Percentiles rank a stretch among this genome's conserved stretches.
Conservation (phyloP, 208 protist genomes). For the Leishmania gerbilli region DNA sequence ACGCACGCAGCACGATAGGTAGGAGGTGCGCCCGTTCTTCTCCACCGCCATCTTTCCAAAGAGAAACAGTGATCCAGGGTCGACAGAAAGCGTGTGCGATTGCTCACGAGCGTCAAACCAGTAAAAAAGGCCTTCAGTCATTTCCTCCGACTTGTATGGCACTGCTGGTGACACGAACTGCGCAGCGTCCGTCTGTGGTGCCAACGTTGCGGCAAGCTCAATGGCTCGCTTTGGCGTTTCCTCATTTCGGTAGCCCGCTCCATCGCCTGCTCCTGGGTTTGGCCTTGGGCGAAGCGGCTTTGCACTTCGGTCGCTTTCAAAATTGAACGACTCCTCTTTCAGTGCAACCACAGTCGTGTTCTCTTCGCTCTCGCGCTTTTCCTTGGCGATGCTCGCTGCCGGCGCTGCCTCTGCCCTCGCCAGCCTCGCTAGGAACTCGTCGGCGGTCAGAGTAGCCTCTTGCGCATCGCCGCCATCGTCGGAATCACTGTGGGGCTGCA, state of each 20-base stretch:
- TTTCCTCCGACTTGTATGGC: constrained; percentile 7
- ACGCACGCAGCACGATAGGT: constrained; percentile 83
- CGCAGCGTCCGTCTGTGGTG: constrained; percentile 7
- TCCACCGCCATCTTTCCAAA: constrained; percentile 80
- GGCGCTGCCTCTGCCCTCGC: constrained; percentile 21
- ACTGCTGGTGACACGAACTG: constrained; percentile 1
- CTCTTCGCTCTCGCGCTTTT: constrained; percentile 5
- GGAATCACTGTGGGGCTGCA: constrained; percentile 35
- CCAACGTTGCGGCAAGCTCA: constrained; percentile 24
- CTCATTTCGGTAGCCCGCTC: constrained; percentile 34
- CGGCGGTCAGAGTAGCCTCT: constrained; percentile 32
- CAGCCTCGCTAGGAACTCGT: constrained; percentile 35
- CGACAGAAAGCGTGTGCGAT: constrained; percentile 57
- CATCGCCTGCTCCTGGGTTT: background rate
- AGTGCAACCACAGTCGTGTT: constrained; percentile 29
- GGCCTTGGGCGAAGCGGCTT: constrained; percentile 8
- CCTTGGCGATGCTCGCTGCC: background rate
- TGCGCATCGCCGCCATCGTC: constrained; percentile 40
- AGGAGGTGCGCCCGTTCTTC: constrained; percentile 34
- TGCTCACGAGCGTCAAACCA: constrained; percentile 93
- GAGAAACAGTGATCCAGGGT: constrained; percentile 87
- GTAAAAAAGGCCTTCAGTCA: constrained; percentile 55
- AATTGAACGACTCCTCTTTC: constrained; percentile 34
- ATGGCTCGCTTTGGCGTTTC: constrained; percentile 35
- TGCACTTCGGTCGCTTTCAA: constrained; percentile 13